These are phyloP conservation scores for Rhynchospora pubera DNA, from an alignment of 176 grass and related monocot genomes.

Conservation along the genomic window DNA sequence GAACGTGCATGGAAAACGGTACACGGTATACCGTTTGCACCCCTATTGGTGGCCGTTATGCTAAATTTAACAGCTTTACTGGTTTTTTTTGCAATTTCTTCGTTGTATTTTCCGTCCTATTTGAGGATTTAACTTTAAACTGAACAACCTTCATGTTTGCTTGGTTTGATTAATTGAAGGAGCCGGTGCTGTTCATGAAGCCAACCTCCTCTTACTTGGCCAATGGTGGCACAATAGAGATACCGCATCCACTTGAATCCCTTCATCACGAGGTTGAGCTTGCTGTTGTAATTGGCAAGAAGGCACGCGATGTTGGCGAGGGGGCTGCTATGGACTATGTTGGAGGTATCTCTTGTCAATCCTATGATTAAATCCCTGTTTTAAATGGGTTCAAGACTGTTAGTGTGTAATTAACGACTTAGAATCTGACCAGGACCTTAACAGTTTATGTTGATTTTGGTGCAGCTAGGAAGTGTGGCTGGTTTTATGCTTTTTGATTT, in stretches of 20 bases:
- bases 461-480: not conserved
- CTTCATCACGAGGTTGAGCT: slow-evolving; percentile 97
- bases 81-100: not conserved
- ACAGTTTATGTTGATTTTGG: not conserved
- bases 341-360: slow-evolving; percentile 44
- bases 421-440: not conserved
- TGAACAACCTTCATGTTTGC: not conserved
- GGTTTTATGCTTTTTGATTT: too few relatives aligned
- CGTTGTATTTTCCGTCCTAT: too few relatives aligned
- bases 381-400: not conserved
- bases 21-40: too few relatives aligned
- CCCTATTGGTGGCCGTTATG: not conserved
- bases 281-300: slow-evolving; percentile 69
- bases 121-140: not conserved
- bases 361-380: not conserved
- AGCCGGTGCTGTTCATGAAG: slow-evolving; percentile 91
- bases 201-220: slow-evolving; percentile 90
- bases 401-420: not conserved
- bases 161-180: slow-evolving; percentile 32
- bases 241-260: slow-evolving; percentile 70
- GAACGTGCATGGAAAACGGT: too few relatives aligned
- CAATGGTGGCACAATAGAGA: slow-evolving; percentile 58
- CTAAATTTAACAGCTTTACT: not conserved
- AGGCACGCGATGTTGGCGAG: slow-evolving; percentile 57
- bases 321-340: slow-evolving; percentile 77